A percentile compares a stretch with the other conserved stretches of the same genome.
Conservation (phyloP, 2,329 filamentous ascomycete genomes). For the Hirsutella minnesotensis region DNA sequence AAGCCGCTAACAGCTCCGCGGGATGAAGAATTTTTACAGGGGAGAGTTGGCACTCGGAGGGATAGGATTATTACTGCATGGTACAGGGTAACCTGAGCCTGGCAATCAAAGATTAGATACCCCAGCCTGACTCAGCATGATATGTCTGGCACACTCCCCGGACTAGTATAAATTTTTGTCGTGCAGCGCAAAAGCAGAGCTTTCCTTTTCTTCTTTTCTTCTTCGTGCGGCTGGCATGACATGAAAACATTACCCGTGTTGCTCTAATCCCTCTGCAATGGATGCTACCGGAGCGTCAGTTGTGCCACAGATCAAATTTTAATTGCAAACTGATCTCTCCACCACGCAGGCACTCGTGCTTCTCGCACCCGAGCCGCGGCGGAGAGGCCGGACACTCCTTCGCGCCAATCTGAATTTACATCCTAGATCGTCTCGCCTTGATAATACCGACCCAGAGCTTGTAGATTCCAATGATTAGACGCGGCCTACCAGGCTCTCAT, state of each 20-base stretch:
- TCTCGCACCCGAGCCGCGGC: conserved; percentile 17
- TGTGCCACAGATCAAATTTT: conserved; percentile 63
- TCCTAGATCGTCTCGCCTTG: too few species aligned
- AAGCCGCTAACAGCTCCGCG: too few species aligned
- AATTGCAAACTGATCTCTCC: conserved; percentile 62
- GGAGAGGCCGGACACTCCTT: conserved; percentile 30
- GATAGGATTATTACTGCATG: too few species aligned
- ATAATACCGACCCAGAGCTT: too few species aligned
- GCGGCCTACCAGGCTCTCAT: too few species aligned
- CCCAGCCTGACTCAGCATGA: background rate
- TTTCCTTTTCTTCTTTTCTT: conserved; percentile 42
- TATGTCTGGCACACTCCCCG: background rate
- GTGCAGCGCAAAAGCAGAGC: conserved; percentile 12
- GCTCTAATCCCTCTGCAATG: conserved; percentile 53
- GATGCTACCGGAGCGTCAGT: conserved; percentile 57
- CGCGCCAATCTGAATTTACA: background rate
- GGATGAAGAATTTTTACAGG: too few species aligned
- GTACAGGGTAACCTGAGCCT: background rate
- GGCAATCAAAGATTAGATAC: background rate
- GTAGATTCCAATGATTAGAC: too few species aligned
- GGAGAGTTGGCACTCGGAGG: too few species aligned
- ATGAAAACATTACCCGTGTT: conserved; percentile 62
- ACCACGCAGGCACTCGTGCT: conserved; percentile 26
- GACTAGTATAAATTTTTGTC: conserved; percentile 17
- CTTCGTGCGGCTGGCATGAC: conserved; percentile 74